Percentiles rank a stretch among this genome's conserved stretches.
phyloP scores from a whole-genome alignment of 2,329 filamentous ascomycete genomes.

The Aspergillus fischeri region DNA sequence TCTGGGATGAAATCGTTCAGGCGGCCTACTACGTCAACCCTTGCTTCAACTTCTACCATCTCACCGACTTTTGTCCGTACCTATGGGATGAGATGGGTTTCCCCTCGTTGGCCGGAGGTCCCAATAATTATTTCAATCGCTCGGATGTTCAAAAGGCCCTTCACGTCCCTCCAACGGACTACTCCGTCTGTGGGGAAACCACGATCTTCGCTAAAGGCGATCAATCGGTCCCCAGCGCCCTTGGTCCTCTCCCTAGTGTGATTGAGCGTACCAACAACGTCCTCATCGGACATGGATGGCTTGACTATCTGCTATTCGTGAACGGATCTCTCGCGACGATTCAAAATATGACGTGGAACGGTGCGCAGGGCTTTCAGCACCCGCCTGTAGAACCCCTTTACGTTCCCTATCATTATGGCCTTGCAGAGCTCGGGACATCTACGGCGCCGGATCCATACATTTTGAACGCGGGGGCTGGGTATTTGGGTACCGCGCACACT shows the following conservation, averaged over 20 bases:
- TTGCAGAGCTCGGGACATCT: slow-evolving; percentile 32
- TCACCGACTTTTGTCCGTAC: slow-evolving; percentile 67
- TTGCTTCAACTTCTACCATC: slow-evolving; percentile 72
- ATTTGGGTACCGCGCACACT: slow-evolving; percentile 65
- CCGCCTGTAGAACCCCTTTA: slow-evolving; percentile 61
- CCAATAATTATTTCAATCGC: slow-evolving; percentile 65
- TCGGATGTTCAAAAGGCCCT: slow-evolving; percentile 64
- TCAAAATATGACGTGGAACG: slow-evolving; percentile 79
- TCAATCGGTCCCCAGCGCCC: slow-evolving; percentile 36
- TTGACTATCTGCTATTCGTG: slow-evolving; percentile 64
- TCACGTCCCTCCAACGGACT: slow-evolving; percentile 49
- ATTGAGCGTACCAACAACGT: slow-evolving; percentile 71
- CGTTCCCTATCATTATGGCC: slow-evolving; percentile 57
- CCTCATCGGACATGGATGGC: slow-evolving; percentile 67
- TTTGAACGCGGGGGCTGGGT: slow-evolving; percentile 54
- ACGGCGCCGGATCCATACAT: slow-evolving; percentile 37
- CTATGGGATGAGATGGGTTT: slow-evolving; percentile 65
- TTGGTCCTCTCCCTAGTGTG: slow-evolving; percentile 56
- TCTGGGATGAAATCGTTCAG: slow-evolving; percentile 53
- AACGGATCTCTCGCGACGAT: slow-evolving; percentile 69
- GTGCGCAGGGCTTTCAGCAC: slow-evolving; percentile 63
- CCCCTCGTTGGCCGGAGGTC: slow-evolving; percentile 62
- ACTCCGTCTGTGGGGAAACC: slow-evolving; percentile 40
- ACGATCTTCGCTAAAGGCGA: slow-evolving; percentile 47
- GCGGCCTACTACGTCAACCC: slow-evolving; percentile 61